Evolutionary conservation across 768 basidiomycete genomes (phyloP), one percentile per base, ranked within the genome.

Genomic region (Amanita jacksonii): DNA sequence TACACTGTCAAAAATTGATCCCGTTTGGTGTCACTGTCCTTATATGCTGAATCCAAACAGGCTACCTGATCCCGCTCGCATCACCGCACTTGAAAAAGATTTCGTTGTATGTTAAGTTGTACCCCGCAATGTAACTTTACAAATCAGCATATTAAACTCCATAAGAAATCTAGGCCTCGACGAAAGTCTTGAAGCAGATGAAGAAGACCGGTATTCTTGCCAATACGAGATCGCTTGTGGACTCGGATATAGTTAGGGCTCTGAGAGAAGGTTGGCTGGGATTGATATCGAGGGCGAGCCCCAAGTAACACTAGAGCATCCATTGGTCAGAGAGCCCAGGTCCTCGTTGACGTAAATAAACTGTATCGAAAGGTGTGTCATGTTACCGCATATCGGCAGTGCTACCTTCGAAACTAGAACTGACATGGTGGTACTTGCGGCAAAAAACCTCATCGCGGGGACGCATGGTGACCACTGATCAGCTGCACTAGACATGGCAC

Each of bases 241-340:
- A 99, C 59, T 88, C 87, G 0, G 78, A 85, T 38, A 94, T 99
- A 7, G 85, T 83, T 2, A 76, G 71, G 48, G 94, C 93, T 2
- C 63, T 98, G 33, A 59, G 67, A 36, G 77, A 84, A 48, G 74
- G 73, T 2, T 81, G 82, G 77, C 18, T 93, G 84, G 73, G 92
- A 80, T 18, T 59, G 94, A 98, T 27, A 79, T 97, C 5, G 88
- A 91, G 51, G 91, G 91, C 15, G 93, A 98, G 58, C 93, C 93
- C 0, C 61, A 81, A 35, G 69, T 99, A 20, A 53, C 62, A 1
- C 58, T 63, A 2, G 81, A 85, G 49, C 92, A 99, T 57, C 81
- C 85, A 3, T 61, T 99, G 37, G 77, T 94, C 35, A 77, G 74
- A 53, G 78, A 87, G 43, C 80, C 81, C 12, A 75, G 77, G 79